These are phyloP conservation scores for Tricholoma flavovirens DNA, from an alignment of 768 basidiomycete species.

Conservation along the genomic window DNA sequence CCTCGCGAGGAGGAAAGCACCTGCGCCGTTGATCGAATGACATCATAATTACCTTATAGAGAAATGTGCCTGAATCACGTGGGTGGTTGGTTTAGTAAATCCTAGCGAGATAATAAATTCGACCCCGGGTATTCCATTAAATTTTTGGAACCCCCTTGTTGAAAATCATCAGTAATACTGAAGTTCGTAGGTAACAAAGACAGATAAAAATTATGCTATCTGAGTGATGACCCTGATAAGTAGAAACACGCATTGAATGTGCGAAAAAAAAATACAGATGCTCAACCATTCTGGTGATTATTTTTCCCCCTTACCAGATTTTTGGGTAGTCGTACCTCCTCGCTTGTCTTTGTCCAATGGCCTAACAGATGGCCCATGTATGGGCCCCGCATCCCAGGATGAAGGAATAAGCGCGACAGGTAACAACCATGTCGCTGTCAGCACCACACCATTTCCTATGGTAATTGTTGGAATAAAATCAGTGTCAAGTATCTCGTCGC, in stretches of 20 bases:
- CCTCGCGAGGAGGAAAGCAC: no score
- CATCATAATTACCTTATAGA: no score
- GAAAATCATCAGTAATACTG: no score
- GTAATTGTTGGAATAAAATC: background rate
- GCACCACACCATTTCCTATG: conserved; percentile 69
- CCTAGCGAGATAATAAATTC: no score
- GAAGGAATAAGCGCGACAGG: conserved; percentile 73
- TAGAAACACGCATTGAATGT: background rate
- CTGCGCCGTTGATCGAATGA: no score
- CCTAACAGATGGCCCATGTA: conserved; percentile 24
- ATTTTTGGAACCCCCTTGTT: no score
- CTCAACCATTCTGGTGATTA: background rate
- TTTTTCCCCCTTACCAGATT: background rate
- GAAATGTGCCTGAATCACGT: no score
- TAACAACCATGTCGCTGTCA: conserved; percentile 79
- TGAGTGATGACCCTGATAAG: background rate
- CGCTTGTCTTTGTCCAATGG: background rate
- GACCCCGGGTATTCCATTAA: no score
- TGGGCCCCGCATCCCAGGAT: conserved; percentile 57
- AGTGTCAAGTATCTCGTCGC: background rate
- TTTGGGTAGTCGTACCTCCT: background rate
- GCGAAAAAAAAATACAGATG: background rate
- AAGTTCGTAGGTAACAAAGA: no score
- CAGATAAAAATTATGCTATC: no score
- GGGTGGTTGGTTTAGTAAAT: no score